Base-by-base conservation (phyloP, 2,329 filamentous ascomycete species). In the Ambrosiella beaveri region DNA sequence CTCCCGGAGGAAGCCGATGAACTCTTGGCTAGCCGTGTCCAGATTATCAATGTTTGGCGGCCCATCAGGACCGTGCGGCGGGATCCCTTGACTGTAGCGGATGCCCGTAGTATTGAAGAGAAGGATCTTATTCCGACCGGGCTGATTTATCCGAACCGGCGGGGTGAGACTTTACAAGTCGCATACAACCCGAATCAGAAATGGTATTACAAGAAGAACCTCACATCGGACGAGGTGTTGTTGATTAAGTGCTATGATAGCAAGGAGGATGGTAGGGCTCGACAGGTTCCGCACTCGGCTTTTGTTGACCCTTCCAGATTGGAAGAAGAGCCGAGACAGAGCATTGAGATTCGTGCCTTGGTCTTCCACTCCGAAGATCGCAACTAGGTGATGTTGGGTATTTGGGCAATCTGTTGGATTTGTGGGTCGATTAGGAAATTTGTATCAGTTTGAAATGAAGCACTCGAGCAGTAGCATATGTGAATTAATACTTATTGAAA, bases 181-280 rank as follows among this genome's bases (percentile, higher is more conserved):
- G 68, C 68, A 39, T 65, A 73, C 57, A 70, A 71, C 57, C 65
- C 67, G 0, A 57, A 61, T 13, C 74, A 78, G 54, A 70, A 69
- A 61, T 81, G 77, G 77, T 75, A 73, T 64, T 81, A 75, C 65
- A 71, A 75, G 62, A 71, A 72, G 62, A 70, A 68, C 3, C 74
- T 80, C 66, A 71, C 69, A 2, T 75, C 77, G 0, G 68, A 74
- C 6, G 73, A 82, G 66, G 75, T 78, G 9, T 70, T 78, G 7
- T 65, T 83, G 44, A 79, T 83, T 68, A 83, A 82, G 65, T 80
- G 77, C 62, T 82, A 76, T 63, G 80, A 83, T 56, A 60, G 56
- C 17, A 54, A 55, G 40, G 64, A 66, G 2, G 77, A 80, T 64
- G 77, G 75, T 0, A 50, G 60, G 39, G 61, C 53, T 1, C 49